Evolutionary conservation across 2,329 filamentous ascomycete genomes (phyloP).

Genomic region (Ceratocystis variospora): DNA sequence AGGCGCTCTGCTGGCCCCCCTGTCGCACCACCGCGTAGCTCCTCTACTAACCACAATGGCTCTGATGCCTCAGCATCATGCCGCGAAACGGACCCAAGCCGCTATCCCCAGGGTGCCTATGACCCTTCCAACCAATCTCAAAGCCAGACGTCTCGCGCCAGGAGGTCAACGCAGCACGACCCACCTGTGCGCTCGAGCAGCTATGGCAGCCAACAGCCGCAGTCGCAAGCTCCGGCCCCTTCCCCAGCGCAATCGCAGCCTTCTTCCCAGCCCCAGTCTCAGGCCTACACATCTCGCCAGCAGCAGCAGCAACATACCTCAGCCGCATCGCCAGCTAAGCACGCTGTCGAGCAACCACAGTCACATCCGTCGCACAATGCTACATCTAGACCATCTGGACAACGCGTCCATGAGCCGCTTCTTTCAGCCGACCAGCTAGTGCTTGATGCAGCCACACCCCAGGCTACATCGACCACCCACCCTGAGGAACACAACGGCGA

Average conservation of each 20-base stretch:
- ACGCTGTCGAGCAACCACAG: slow-evolving; percentile 4
- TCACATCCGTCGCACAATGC: neutral
- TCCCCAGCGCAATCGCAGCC: neutral
- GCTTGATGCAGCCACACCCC: slow-evolving; percentile 33
- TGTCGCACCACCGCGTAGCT: slow-evolving; percentile 66
- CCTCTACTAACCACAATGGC: slow-evolving; percentile 44
- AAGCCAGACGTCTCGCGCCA: slow-evolving; percentile 17
- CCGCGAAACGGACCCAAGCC: slow-evolving; percentile 13
- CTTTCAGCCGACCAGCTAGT: slow-evolving; percentile 15
- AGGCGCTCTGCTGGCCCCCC: slow-evolving; percentile 51
- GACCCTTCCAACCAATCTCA: slow-evolving; percentile 17
- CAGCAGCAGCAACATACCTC: neutral
- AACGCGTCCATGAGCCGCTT: slow-evolving; percentile 12
- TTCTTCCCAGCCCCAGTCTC: neutral
- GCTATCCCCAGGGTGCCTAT: slow-evolving; percentile 24
- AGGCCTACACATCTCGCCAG: slow-evolving; percentile 6
- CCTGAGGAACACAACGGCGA: slow-evolving; percentile 27
- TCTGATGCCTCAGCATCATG: slow-evolving; percentile 15
- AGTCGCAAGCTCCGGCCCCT: neutral
- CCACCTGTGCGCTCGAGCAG: slow-evolving; percentile 29
- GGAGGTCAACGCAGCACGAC: slow-evolving; percentile 25
- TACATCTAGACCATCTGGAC: slow-evolving; percentile 24
- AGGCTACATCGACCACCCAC: slow-evolving; percentile 31
- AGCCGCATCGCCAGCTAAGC: slow-evolving; percentile 3
- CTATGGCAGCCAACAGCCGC: slow-evolving; percentile 13